Evolutionary conservation across 2,329 filamentous ascomycete species (phyloP).

Genomic region (Xylariaceae sp.): DNA sequence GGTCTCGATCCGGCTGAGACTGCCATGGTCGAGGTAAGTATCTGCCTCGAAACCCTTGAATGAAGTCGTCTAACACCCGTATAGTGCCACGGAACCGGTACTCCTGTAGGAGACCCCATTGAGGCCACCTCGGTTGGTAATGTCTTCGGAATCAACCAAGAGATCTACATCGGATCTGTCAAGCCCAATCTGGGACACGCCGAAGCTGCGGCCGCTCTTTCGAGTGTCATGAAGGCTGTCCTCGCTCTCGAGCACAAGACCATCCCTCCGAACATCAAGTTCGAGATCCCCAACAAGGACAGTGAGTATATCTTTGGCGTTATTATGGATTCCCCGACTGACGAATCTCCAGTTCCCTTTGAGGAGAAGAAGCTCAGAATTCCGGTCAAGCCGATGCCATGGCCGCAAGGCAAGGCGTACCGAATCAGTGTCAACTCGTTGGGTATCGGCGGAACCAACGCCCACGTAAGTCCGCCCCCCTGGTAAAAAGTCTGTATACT

Average conservation of each 20-base stretch:
- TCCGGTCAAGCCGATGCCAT: conserved; percentile 29
- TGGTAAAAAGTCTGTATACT: no score
- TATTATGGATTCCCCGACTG: neutral
- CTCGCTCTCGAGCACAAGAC: conserved; percentile 36
- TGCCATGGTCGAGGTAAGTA: no score
- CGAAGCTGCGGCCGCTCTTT: conserved; percentile 41
- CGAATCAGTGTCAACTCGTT: conserved; percentile 33
- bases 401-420: conserved; percentile 28
- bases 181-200: conserved; percentile 38
- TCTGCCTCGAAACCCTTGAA: no score
- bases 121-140: conserved; percentile 31
- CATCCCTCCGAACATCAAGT: conserved; percentile 40
- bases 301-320: conserved; percentile 13
- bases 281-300: conserved; percentile 29
- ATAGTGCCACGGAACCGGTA: conserved; percentile 26
- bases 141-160: conserved; percentile 22
- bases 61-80: no score
- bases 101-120: conserved; percentile 33
- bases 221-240: conserved; percentile 39
- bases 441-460: conserved; percentile 36
- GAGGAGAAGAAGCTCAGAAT: conserved; percentile 28
- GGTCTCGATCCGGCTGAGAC: conserved; percentile 7
- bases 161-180: conserved; percentile 24
- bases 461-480: conserved; percentile 23
- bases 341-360: conserved; percentile 24